Percentiles rank a stretch among this genome's conserved stretches.
Conservation (phyloP, 2,329 filamentous ascomycete genomes). For the Hirsutella rhossiliensis region DNA sequence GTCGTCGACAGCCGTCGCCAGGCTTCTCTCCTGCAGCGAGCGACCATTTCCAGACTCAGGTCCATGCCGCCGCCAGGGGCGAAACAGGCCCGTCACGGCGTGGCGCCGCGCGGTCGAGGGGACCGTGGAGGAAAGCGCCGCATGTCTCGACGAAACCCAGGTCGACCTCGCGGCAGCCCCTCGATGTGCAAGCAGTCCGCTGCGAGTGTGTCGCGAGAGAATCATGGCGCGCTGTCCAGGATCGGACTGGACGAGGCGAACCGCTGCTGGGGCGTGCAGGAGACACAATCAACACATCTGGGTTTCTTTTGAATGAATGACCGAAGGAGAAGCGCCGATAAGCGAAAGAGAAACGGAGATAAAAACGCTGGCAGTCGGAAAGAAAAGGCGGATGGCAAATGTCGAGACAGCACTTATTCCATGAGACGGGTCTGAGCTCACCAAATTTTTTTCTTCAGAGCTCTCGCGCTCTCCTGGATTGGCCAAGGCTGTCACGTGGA, state of each 20-base stretch:
- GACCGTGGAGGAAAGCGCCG: conserved; percentile 6
- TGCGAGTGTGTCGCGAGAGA: conserved; percentile 22
- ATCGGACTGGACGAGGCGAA: neutral
- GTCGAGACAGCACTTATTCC: too few species aligned
- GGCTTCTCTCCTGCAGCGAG: conserved; percentile 15
- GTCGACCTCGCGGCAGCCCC: conserved; percentile 7
- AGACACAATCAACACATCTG: too few species aligned
- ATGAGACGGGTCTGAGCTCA: too few species aligned
- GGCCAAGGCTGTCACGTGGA: too few species aligned
- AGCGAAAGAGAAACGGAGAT: too few species aligned
- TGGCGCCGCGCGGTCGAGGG: conserved; percentile 11
- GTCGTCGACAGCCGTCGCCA: conserved; percentile 31
- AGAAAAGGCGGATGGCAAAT: too few species aligned
- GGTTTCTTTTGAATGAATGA: too few species aligned
- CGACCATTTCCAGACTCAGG: conserved; percentile 8
- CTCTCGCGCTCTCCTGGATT: too few species aligned
- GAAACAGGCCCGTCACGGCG: conserved; percentile 15
- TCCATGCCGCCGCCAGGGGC: conserved; percentile 16
- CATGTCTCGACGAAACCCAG: conserved; percentile 7
- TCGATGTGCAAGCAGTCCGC: conserved; percentile 14
- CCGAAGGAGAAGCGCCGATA: too few species aligned
- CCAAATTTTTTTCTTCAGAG: too few species aligned
- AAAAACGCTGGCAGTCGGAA: too few species aligned
- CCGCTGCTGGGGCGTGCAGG: too few species aligned
- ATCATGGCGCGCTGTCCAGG: conserved; percentile 12